Evolutionary conservation across 129 eudicot species (phyloP).

Genomic region (Apium graveolens): DNA sequence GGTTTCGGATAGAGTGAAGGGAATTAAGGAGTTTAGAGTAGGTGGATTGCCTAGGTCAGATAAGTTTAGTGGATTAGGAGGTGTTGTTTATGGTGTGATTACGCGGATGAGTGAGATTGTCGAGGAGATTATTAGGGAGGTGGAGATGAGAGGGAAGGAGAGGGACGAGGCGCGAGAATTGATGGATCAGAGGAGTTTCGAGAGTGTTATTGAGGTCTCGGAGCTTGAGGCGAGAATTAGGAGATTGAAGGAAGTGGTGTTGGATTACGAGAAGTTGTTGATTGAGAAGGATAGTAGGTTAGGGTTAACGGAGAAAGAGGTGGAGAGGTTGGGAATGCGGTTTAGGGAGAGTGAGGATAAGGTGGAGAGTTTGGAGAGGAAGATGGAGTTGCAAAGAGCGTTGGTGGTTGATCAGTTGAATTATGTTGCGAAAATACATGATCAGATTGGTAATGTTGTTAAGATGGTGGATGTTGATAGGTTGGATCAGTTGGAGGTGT

Average conservation of each 20-base stretch:
- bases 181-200: constrained; percentile 80
- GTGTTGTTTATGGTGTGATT: constrained; percentile 92
- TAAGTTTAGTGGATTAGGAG: constrained; percentile 80
- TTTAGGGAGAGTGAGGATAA: constrained; percentile 43
- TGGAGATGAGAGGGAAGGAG: constrained; percentile 43
- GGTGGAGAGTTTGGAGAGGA: constrained; percentile 41
- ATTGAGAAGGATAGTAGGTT: constrained; percentile 48
- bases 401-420: constrained; percentile 61
- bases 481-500: constrained; percentile 44
- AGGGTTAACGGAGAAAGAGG: constrained; percentile 27
- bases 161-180: constrained; percentile 70
- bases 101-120: constrained; percentile 83
- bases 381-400: constrained; percentile 67
- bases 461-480: constrained; percentile 61
- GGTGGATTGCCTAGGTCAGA: constrained; percentile 85
- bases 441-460: constrained; percentile 47
- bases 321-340: constrained; percentile 22
- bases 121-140: constrained; percentile 69
- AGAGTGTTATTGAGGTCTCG: constrained; percentile 88
- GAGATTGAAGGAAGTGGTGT: constrained; percentile 54
- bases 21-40: constrained; percentile 49
- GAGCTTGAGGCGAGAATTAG: constrained; percentile 73
- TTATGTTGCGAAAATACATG: constrained; percentile 58
- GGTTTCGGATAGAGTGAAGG: constrained; percentile 71
- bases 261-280: constrained; percentile 38